Percentiles rank a stretch among this genome's conserved stretches.
phyloP scores from a whole-genome alignment of 768 basidiomycete species.

The Daedalea quercina region DNA sequence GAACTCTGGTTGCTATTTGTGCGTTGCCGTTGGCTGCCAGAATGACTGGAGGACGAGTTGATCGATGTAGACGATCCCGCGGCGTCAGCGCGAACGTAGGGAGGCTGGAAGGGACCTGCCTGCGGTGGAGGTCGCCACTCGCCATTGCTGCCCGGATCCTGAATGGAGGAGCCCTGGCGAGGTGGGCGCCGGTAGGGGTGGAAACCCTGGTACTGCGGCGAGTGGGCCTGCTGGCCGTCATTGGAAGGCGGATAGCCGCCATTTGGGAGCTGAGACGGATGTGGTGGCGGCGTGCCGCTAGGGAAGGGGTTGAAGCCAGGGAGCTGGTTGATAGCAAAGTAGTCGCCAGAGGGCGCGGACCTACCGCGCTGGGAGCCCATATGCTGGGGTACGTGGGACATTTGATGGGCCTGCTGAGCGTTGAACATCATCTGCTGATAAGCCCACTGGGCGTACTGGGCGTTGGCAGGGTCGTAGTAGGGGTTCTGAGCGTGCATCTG shows the following conservation, averaged over 20 bases:
- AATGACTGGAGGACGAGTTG: conserved; percentile 48
- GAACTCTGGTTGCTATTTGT: conserved; percentile 69
- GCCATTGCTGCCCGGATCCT: conserved; percentile 14
- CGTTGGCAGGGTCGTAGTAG: conserved; percentile 77
- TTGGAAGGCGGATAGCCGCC: conserved; percentile 31
- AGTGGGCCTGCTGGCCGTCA: conserved; percentile 25
- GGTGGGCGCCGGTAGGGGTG: conserved; percentile 74
- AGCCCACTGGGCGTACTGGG: conserved; percentile 79
- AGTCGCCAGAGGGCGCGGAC: conserved; percentile 40
- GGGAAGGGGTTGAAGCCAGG: conserved; percentile 57
- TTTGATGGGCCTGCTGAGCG: conserved; percentile 43
- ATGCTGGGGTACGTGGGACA: conserved; percentile 24
- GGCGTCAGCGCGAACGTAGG: conserved; percentile 75
- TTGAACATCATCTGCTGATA: conserved; percentile 90
- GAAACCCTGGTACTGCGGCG: conserved; percentile 49
- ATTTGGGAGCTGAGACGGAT: conserved; percentile 38
- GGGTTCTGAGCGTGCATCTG: conserved; percentile 44
- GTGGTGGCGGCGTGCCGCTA: conserved; percentile 64
- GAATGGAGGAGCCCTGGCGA: conserved; percentile 25
- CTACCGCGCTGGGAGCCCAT: conserved; percentile 30
- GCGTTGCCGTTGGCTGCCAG: conserved; percentile 48
- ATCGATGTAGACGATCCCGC: conserved; percentile 75
- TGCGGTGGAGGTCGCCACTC: conserved; percentile 43
- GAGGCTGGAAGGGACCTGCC: conserved; percentile 53
- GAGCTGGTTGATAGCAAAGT: conserved; percentile 51